Conservation (phyloP, 768 basidiomycete species). For the Grammothele lineata region DNA sequence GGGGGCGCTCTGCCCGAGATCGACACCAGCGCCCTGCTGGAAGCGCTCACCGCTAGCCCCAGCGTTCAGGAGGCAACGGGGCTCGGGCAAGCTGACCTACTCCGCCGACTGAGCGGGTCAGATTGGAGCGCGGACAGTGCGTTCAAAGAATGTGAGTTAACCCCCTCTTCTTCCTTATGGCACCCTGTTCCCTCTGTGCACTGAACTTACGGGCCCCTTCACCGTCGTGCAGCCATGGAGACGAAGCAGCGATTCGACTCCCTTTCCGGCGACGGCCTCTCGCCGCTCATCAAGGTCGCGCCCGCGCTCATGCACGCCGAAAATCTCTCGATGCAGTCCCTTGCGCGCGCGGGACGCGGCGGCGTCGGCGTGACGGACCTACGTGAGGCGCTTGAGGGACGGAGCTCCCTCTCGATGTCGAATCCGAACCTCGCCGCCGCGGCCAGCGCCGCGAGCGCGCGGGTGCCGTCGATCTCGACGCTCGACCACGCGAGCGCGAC, state of each 20-base stretch:
- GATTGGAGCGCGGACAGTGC: slow-evolving; percentile 75
- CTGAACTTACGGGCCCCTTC: neutral
- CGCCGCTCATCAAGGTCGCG: slow-evolving; percentile 75
- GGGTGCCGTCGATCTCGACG: slow-evolving; percentile 74
- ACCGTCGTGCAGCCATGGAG: slow-evolving; percentile 45
- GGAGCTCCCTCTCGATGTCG: slow-evolving; percentile 80
- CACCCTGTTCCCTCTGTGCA: neutral
- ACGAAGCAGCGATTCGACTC: slow-evolving; percentile 48
- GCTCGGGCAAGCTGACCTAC: slow-evolving; percentile 51
- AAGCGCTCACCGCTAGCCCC: slow-evolving; percentile 47
- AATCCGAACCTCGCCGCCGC: slow-evolving; percentile 55
- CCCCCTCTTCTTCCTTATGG: neutral
- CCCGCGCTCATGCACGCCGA: slow-evolving; percentile 89
- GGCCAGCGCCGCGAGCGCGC: slow-evolving; percentile 9
- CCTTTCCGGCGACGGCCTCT: slow-evolving; percentile 62
- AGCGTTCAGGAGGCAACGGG: slow-evolving; percentile 62
- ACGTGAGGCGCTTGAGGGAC: slow-evolving; percentile 84
- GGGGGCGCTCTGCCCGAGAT: slow-evolving; percentile 39
- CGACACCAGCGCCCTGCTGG: slow-evolving; percentile 50
- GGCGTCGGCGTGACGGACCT: slow-evolving; percentile 84
- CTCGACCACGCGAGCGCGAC: slow-evolving; percentile 52
- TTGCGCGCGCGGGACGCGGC: slow-evolving; percentile 68
- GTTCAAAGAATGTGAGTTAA: slow-evolving; percentile 67
- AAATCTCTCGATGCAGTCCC: slow-evolving; percentile 82
- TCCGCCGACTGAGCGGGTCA: slow-evolving; percentile 46